Evolutionary conservation across 495 filamentous ascomycete genomes (phyloP).

Genomic region (Penicillium simplicissimum): DNA sequence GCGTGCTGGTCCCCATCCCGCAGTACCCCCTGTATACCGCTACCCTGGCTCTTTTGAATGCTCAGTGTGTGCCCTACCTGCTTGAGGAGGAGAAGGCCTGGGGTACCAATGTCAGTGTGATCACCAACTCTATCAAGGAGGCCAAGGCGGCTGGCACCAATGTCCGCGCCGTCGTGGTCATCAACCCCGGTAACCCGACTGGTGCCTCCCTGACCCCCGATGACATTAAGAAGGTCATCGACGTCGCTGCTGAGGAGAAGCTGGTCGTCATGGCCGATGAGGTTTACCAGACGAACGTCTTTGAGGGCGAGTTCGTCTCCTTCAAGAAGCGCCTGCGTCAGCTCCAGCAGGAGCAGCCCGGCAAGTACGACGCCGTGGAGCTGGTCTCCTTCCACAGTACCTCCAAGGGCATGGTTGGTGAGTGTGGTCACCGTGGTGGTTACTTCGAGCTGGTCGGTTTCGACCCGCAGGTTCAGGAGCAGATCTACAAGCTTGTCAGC

Average conservation of each 20-base stretch:
- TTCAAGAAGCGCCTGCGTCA: conserved; percentile 90
- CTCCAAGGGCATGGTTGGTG: conserved; percentile 97
- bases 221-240: conserved; percentile 78
- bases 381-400: conserved; percentile 82
- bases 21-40: conserved; percentile 98
- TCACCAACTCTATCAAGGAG: conserved; percentile 66
- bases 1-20: conserved; percentile 91
- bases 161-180: conserved; percentile 88
- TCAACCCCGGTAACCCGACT: conserved; percentile 98
- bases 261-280: conserved; percentile 93
- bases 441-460: conserved; percentile 96
- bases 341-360: conserved; percentile 71
- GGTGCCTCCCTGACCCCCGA: conserved; percentile 76
- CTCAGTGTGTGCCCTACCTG: conserved; percentile 86
- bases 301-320: conserved; percentile 85
- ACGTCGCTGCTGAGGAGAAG: conserved; percentile 81
- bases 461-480: conserved; percentile 77
- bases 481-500: conserved; percentile 98
- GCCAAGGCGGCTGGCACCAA: conserved; percentile 77
- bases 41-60: conserved; percentile 81
- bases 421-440: conserved; percentile 95
- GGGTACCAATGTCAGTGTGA: conserved; percentile 80
- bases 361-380: conserved; percentile 81
- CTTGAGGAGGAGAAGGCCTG: conserved; percentile 82
- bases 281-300: conserved; percentile 99